phyloP scores from a whole-genome alignment of 2,329 filamentous ascomycete genomes.

The Fusarium keratoplasticum region DNA sequence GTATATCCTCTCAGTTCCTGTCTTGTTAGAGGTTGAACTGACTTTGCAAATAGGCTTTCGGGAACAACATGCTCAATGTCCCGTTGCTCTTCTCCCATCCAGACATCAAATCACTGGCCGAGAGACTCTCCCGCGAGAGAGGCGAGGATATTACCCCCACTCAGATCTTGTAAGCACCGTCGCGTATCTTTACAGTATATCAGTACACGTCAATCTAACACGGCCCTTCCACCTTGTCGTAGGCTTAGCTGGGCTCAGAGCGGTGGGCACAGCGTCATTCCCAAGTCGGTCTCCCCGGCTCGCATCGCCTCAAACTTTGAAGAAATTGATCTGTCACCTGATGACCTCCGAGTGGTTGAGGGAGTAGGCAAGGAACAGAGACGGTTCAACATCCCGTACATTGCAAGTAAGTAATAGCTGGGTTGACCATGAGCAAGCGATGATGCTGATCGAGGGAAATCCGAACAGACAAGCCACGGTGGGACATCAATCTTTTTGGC shows the following conservation, averaged over 20 bases:
- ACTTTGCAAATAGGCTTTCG: slow-evolving; percentile 44
- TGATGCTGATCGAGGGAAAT: neutral
- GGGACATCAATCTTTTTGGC: neutral
- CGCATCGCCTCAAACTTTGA: slow-evolving; percentile 77
- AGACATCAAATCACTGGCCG: slow-evolving; percentile 65
- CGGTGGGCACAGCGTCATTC: slow-evolving; percentile 76
- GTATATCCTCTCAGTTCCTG: neutral
- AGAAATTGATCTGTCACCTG: slow-evolving; percentile 68
- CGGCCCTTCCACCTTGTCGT: neutral
- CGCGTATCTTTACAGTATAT: neutral
- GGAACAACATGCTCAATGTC: slow-evolving; percentile 54
- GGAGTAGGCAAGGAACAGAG: slow-evolving; percentile 13
- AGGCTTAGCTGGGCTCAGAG: slow-evolving; percentile 67
- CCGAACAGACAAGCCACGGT: neutral
- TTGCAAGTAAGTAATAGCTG: neutral
- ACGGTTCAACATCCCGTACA: slow-evolving; percentile 14
- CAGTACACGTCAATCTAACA: neutral
- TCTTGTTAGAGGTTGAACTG: neutral
- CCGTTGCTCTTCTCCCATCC: slow-evolving; percentile 67
- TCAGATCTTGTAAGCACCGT: slow-evolving; percentile 48
- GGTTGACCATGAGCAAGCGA: neutral
- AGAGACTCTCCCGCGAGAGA: slow-evolving; percentile 49
- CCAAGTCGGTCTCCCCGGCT: slow-evolving; percentile 75
- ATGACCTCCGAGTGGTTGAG: slow-evolving; percentile 33
- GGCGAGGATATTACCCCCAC: slow-evolving; percentile 52